Base-by-base conservation (phyloP, 768 basidiomycete genomes). In the Leccinum longicurvipes region DNA sequence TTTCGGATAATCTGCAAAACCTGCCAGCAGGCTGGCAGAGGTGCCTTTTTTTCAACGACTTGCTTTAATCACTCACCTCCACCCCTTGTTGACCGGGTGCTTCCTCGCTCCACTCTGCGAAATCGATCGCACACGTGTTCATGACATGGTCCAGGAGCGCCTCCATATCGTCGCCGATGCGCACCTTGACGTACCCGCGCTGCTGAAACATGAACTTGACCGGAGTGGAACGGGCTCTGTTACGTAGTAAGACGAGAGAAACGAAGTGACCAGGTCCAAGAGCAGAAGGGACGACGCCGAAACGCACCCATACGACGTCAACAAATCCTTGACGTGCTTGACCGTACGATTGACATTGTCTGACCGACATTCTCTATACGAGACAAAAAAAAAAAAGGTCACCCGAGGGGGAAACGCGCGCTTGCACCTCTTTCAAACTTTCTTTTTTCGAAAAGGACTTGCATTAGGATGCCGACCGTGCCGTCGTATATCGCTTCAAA, bases 191-290 rank as follows among this genome's bases (percentile, higher is more conserved):
- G 52, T 74, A 74, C 17, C 85, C 86, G 64, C 76, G 73, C 27
- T 80, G 76, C 55, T 75, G 72, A 62, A 88, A 88, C 77, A 87
- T 80, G 65, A 81, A 88, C 58, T 79, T 80, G 24, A 87, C 85
- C 0, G 85, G 80, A 3, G 86, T 75, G 36, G 83, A 72, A 34
- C 81, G 84, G 32, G 82, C 84, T 42, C 86, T 87, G 29, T 29
- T 15, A 34, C n/a, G 15, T 17, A 6, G 14, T 2, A 29, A 14
- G 31, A 32, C 32, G 32, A 15, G 32, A 32, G 32, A 32, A 32
- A 32, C 14, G 12, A 6, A n/a, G n/a, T n/a, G 31, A 15, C 32
- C 32, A 32, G 15, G 32, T 1, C 3, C 17, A 36, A 1, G 6
- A 32, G 32, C 1, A 34, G n/a, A 17, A 36, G 28, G 9, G 9